These are phyloP conservation scores for Saccharum hybrid DNA, from an alignment of 202 grass and related monocot species.

Conservation along the genomic window DNA sequence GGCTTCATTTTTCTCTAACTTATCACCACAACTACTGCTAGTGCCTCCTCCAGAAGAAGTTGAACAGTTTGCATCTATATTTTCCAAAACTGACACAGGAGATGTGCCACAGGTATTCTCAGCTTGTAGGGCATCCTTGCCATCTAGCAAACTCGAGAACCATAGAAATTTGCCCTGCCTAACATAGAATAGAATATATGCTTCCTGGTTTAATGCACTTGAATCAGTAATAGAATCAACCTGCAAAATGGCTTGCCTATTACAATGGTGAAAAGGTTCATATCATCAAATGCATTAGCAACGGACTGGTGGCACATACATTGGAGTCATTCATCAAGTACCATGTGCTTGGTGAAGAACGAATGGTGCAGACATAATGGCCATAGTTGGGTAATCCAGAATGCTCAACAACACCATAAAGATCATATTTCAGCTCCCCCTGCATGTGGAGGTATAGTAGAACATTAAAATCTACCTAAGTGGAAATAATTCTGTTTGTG, in stretches of 20 bases:
- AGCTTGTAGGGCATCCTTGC: slow-evolving; percentile 35
- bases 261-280: slow-evolving; percentile 27
- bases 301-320: slow-evolving; percentile 48
- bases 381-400: slow-evolving; percentile 65
- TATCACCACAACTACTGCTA: slow-evolving; percentile 38
- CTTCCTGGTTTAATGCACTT: slow-evolving; percentile 62
- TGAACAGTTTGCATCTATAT: slow-evolving; percentile 49
- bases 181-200: slow-evolving; percentile 91
- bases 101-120: slow-evolving; percentile 50
- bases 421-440: slow-evolving; percentile 73
- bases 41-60: slow-evolving; percentile 51
- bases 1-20: slow-evolving; percentile 33
- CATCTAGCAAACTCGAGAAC: slow-evolving; percentile 72
- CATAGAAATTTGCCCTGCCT: slow-evolving; percentile 74
- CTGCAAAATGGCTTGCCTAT: slow-evolving; percentile 43
- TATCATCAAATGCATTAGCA: slow-evolving; percentile 32
- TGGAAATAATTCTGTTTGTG: not conserved
- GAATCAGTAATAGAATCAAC: slow-evolving; percentile 57
- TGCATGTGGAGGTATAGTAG: slow-evolving; percentile 45
- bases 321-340: slow-evolving; percentile 72
- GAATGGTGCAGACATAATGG: slow-evolving; percentile 79
- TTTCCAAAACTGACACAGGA: slow-evolving; percentile 72
- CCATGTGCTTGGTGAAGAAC: slow-evolving; percentile 75
- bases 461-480: slow-evolving; percentile 33
- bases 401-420: slow-evolving; percentile 87